Base-by-base conservation (phyloP, 805 yeast species). In the Blastobotrys muscicola region DNA sequence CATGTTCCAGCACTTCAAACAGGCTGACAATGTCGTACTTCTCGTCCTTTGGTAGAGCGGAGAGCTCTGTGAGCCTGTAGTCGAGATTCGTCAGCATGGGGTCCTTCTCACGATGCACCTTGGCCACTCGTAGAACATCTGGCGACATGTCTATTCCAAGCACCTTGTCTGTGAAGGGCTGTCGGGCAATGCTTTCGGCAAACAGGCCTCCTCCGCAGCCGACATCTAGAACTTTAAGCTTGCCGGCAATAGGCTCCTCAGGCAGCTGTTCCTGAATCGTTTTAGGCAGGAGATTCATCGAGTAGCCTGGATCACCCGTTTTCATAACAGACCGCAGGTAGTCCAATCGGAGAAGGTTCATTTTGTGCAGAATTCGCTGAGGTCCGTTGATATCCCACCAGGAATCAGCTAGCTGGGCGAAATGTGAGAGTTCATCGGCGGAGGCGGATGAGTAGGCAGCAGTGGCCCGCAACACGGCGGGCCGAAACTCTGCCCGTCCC, bases 141-240 rank as follows among this genome's bases (percentile, higher is more conserved):
- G 74, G 70, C 0, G 97, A 83, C 55, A 90, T 70, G 62, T 92
- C 99, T 36, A 90, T 75, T 2, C 95, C 99, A 39, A 67, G 70
- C 4, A 92, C 96, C 1, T 66, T 58, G 8, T 69, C 58, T 3
- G 85, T 76, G 46, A 74, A 73, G 9, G 59, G 51, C 52, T 84
- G 64, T 51, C 99, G 69, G 0, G 95, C 96, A 57, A 92, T 62
- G 0, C 90, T 80, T 59, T 92, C 99, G 4, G 89, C 69, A 13
- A 92, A 66, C 20, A 92, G 80, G 0, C 98, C 99, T n/a, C 98
- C 99, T 13, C 99, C 99, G 61, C 98, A 92, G 1, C 99, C 99
- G 42, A 92, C 78, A 58, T 92, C 99, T 44, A 92, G 65, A 1
- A 79, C 87, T 11, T 62, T 60, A 42, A 78, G 66, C 38, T 71